Conservation (phyloP, 176 grass and related monocot species). For the Zea mays region DNA sequence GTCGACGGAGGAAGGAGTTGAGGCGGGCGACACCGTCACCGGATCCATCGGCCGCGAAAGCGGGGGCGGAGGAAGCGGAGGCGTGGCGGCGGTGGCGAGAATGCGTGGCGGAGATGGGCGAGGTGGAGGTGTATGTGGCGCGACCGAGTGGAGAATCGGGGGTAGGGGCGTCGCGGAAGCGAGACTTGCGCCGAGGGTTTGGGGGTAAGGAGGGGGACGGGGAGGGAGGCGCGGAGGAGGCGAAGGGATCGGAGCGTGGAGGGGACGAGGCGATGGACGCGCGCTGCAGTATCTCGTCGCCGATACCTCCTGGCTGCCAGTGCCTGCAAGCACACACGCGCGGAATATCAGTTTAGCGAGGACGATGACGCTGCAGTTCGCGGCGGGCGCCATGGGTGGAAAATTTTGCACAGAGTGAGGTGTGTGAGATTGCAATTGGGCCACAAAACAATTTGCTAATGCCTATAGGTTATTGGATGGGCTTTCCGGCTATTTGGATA, state of each 20-base stretch:
- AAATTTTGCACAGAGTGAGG: neutral
- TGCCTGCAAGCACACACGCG: slow-evolving; percentile 39
- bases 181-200: slow-evolving; percentile 63
- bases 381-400: slow-evolving; percentile 7
- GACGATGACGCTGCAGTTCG: neutral
- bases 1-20: slow-evolving; percentile 61
- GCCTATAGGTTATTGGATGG: no score
- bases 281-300: slow-evolving; percentile 70
- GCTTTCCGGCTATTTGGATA: no score
- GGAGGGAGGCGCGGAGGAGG: slow-evolving; percentile 20
- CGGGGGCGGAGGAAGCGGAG: slow-evolving; percentile 24
- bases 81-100: slow-evolving; percentile 32
- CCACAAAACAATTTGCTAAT: neutral
- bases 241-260: slow-evolving; percentile 21
- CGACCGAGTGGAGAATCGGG: slow-evolving; percentile 17
- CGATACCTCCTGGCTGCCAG: slow-evolving; percentile 49
- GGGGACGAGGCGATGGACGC: slow-evolving; percentile 49
- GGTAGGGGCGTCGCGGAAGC: slow-evolving; percentile 49
- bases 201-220: slow-evolving; percentile 44
- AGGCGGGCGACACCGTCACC: slow-evolving; percentile 42
- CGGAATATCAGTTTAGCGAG: neutral
- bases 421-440: neutral
- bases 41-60: slow-evolving; percentile 21
- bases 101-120: neutral
- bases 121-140: neutral